A percentile compares a stretch with the other conserved stretches of the same genome.
phyloP scores from a whole-genome alignment of 192 early-diverging fungal species.

The Obelidium mucronatum region DNA sequence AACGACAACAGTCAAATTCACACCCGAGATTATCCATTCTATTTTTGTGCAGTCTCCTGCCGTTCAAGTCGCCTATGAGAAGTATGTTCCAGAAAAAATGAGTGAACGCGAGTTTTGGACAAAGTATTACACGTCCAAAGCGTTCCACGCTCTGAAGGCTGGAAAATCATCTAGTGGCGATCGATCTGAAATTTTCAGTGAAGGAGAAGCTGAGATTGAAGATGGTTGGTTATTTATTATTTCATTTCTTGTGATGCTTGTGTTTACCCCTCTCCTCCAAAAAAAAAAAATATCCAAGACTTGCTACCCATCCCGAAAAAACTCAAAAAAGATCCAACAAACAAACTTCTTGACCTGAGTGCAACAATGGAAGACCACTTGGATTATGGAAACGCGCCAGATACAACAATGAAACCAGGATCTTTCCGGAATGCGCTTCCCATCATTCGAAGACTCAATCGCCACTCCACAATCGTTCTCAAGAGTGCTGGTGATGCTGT shows the following conservation, averaged over 20 bases:
- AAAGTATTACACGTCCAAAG: conserved; percentile 80
- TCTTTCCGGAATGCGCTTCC: conserved; percentile 66
- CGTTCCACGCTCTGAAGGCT: conserved; percentile 69
- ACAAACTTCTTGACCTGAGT: conserved; percentile 79
- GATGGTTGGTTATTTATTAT: conserved; percentile 44
- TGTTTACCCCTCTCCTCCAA: not conserved
- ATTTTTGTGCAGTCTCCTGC: conserved; percentile 92
- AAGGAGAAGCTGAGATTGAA: conserved; percentile 80
- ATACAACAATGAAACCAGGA: conserved; percentile 84
- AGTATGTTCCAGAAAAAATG: conserved; percentile 80
- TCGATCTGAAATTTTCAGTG: conserved; percentile 77
- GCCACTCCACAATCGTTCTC: conserved; percentile 84
- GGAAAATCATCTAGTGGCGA: conserved; percentile 13
- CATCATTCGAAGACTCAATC: conserved; percentile 87
- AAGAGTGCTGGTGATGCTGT: conserved; percentile 48
- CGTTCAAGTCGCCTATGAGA: conserved; percentile 82
- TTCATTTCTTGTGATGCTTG: too few species aligned
- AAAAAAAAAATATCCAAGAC: too few species aligned
- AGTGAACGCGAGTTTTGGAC: conserved; percentile 88
- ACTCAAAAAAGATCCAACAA: conserved; percentile 63
- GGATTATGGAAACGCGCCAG: conserved; percentile 76
- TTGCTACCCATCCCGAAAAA: conserved; percentile 49
- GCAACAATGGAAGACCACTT: conserved; percentile 83
- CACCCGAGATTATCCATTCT: conserved; percentile 85
- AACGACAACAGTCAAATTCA: conserved; percentile 76